Evolutionary conservation across 2,329 filamentous ascomycete species (phyloP).

Genomic region (Xylaria sp.): DNA sequence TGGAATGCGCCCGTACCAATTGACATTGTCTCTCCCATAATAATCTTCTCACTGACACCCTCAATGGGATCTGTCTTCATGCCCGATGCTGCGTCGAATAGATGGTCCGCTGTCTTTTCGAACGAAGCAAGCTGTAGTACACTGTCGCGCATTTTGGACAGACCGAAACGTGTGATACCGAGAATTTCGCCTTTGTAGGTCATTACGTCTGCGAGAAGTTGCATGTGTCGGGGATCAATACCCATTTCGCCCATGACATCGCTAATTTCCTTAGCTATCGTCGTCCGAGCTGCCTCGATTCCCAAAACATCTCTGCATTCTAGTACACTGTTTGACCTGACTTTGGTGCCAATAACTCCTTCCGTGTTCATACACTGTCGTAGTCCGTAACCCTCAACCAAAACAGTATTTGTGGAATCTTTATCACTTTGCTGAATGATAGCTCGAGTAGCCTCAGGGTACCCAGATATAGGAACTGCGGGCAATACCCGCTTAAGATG

Average conservation of each 20-base stretch:
- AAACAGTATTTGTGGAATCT: slow-evolving; percentile 67
- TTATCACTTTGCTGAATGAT: slow-evolving; percentile 73
- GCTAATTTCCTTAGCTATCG: slow-evolving; percentile 88
- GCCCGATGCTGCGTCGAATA: slow-evolving; percentile 92
- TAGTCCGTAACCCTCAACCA: slow-evolving; percentile 96
- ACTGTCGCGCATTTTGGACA: slow-evolving; percentile 95
- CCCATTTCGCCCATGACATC: slow-evolving; percentile 93
- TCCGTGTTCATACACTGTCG: slow-evolving; percentile 91
- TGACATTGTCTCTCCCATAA: slow-evolving; percentile 95
- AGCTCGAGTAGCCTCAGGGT: slow-evolving; percentile 83
- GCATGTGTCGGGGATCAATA: slow-evolving; percentile 98
- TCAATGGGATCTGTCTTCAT: slow-evolving; percentile 94
- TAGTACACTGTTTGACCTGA: slow-evolving; percentile 87
- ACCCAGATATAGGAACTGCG: slow-evolving; percentile 86
- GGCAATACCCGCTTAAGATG: slow-evolving; percentile 85
- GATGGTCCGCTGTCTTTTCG: slow-evolving; percentile 96
- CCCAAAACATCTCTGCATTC: slow-evolving; percentile 88
- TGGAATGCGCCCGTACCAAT: slow-evolving; percentile 94
- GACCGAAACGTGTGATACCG: slow-evolving; percentile 94
- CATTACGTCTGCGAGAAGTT: slow-evolving; percentile 97
- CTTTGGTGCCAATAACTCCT: slow-evolving; percentile 82
- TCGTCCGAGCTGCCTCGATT: slow-evolving; percentile 90
- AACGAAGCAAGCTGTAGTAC: slow-evolving; percentile 95
- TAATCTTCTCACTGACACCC: slow-evolving; percentile 96
- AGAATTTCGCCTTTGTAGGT: slow-evolving; percentile 98